Base-by-base conservation (phyloP, 768 basidiomycete genomes). In the Daedaleopsis nitida region DNA sequence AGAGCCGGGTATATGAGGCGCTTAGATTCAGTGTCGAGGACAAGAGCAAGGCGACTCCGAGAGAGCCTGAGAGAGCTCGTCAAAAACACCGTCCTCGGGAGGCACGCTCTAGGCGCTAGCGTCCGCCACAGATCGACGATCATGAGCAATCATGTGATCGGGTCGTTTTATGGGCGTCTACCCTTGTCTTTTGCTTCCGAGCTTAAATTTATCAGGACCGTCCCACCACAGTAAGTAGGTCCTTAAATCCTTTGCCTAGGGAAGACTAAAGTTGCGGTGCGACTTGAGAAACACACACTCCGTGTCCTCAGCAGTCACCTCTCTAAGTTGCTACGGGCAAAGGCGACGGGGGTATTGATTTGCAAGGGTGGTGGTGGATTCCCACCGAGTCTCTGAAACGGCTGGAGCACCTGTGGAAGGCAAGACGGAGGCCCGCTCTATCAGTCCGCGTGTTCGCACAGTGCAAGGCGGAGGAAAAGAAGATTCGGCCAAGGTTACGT, bases 321-420 rank as follows among this genome's bases (percentile, higher is more conserved):
- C 52, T 91, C 89, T 38, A 97, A 96, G 94, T 81, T 86, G 1
- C 80, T 96, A 5, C 79, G 75, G 93, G 94, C n/a, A 86, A 81
- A 68, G 81, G 85, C n/a, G 95, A 96, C 71, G 93, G 94, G 5
- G 95, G 95, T 0, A 78, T 97, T 45, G 95, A 97, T 73, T 78
- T 96, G 21, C 72, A 88, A 56, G 95, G 95, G 14, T 96, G 93
- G 92, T 96, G 95, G 95, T 94, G 88, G 88, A 76, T 96, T 5
- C 62, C 94, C 91, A 13, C 56, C 35, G 44, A 47, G 21, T 57
- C 49, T 48, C 32, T 62, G 23, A 34, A 27, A 8, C 23, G 43
- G 2, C 34, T 19, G 11, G 19, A n/a, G n/a, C 39, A 19, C 37
- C 8, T 32, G 42, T 19, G 1, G n/a, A 11, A 12, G 27, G 17